Evolutionary conservation across 2,329 filamentous ascomycete species (phyloP).

Genomic region (Colletotrichum musae): DNA sequence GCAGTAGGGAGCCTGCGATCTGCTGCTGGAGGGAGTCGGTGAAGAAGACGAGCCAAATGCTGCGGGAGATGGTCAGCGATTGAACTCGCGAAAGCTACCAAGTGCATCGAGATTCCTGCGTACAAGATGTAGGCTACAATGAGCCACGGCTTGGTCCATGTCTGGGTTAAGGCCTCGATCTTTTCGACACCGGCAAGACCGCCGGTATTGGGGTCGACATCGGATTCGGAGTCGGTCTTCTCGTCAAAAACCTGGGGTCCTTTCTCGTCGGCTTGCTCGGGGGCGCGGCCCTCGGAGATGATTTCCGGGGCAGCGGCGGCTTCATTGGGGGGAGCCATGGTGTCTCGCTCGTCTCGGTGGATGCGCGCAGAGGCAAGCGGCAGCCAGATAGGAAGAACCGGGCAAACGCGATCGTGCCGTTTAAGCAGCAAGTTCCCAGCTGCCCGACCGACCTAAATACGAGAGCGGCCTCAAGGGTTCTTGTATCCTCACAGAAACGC

Average conservation of each 20-base stretch:
- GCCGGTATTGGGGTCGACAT: slow-evolving; percentile 28
- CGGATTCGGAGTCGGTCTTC: slow-evolving; percentile 8
- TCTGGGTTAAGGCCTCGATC: slow-evolving; percentile 55
- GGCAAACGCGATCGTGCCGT: too few relatives aligned
- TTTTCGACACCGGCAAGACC: slow-evolving; percentile 51
- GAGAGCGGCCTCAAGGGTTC: not conserved
- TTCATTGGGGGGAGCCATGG: slow-evolving; percentile 5
- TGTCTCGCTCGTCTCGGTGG: not conserved
- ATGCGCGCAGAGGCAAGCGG: not conserved
- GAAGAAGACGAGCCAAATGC: slow-evolving; percentile 61
- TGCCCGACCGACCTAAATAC: not conserved
- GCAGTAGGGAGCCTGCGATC: slow-evolving; percentile 50
- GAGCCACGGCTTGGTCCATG: slow-evolving; percentile 56
- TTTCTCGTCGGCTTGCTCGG: slow-evolving; percentile 5
- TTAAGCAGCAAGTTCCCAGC: not conserved
- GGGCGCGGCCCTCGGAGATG: not conserved
- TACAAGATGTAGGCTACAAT: slow-evolving; percentile 57
- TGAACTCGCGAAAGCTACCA: not conserved
- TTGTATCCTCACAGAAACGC: slow-evolving; percentile 2
- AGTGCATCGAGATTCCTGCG: slow-evolving; percentile 21
- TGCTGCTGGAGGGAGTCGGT: slow-evolving; percentile 58
- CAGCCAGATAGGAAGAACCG: not conserved
- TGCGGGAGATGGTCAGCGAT: slow-evolving; percentile 40
- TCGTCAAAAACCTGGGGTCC: slow-evolving; percentile 18
- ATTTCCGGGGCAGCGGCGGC: slow-evolving; percentile 11